Evolutionary conservation across 2,329 filamentous ascomycete species (phyloP), one percentile per base, ranked within the genome.

Genomic region (Rhynchosporium graminicola): DNA sequence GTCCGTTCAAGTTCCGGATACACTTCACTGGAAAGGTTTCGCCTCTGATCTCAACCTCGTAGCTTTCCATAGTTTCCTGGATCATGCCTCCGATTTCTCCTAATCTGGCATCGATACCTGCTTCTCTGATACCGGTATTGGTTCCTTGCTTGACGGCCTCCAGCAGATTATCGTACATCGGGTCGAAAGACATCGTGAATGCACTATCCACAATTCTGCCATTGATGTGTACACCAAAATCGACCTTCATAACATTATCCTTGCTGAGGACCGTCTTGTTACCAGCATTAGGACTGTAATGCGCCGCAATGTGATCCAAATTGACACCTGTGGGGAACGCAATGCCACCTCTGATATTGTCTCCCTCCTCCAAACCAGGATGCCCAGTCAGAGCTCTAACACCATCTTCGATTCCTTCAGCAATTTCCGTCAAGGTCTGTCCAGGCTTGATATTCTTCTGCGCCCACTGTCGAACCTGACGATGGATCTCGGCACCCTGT

Each of bases 21-120:
- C 81, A 74, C 69, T 85, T 85, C 62, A 86, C 78, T 4, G 81
- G 83, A 69, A 78, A 78, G 3, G 76, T 81, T 66, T 80, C 78
- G 9, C 81, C 80, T 42, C 78, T 77, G 56, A 86, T 79, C 63
- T 82, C 80, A 26, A 83, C 79, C 69, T 86, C 83, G 67, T 86
- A 85, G 72, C 81, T 84, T 72, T 86, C 83, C 83, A 86, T 86
- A 0, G 78, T 80, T 69, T 86, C 83, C 68, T 86, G 83, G 63
- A 86, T 85, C 13, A 77, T 79, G n/a, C 76, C 81, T 60, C 83
- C 80, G 65, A 86, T 80, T 62, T 86, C 80, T 67, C 89, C 88
- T 71, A 97, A 87, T 61, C 93, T 87, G 52, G 92, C 92, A 74
- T 97, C 93, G 72, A 97, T 96, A 71, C 93, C 93, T 5, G 93